phyloP scores from a whole-genome alignment of 352 stramenopile species.

The Pythium phragmitis region DNA sequence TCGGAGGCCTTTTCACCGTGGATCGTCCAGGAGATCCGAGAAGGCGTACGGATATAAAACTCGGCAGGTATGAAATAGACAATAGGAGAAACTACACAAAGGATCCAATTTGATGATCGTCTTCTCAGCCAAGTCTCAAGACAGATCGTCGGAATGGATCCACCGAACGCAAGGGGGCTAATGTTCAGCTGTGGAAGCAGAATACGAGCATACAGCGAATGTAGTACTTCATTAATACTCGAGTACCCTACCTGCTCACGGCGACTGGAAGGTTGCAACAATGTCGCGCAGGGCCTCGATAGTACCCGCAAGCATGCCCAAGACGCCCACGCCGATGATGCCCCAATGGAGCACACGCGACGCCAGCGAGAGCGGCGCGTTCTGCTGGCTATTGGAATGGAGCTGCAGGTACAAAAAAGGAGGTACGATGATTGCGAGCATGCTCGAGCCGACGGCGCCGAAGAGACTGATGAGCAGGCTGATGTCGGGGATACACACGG shows the following conservation, averaged over 20 bases:
- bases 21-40: background rate
- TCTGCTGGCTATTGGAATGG: conserved; percentile 22
- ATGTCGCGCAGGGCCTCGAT: conserved; percentile 56
- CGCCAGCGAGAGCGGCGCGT: conserved; percentile 30
- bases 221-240: background rate
- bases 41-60: background rate
- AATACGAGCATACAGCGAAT: background rate
- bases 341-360: conserved; percentile 46
- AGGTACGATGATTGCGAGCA: conserved; percentile 78
- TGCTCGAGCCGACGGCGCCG: conserved; percentile 74
- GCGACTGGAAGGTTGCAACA: conserved; percentile 29
- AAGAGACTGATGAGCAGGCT: conserved; percentile 79
- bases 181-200: too few relatives aligned
- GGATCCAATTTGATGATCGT: background rate
- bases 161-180: conserved; percentile 4
- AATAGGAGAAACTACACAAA: background rate
- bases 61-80: conserved; percentile 10
- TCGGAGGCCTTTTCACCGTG: too few relatives aligned
- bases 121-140: background rate
- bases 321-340: conserved; percentile 51
- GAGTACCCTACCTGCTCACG: background rate
- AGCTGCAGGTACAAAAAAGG: conserved; percentile 62
- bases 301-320: conserved; percentile 69
- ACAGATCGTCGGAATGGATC: background rate
- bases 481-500: conserved; percentile 72